A percentile compares a stretch with the other conserved stretches of the same genome.
These are phyloP conservation scores for Nicotiana tomentosiformis DNA, from an alignment of 257 asterid genomes.

Conservation along the genomic window DNA sequence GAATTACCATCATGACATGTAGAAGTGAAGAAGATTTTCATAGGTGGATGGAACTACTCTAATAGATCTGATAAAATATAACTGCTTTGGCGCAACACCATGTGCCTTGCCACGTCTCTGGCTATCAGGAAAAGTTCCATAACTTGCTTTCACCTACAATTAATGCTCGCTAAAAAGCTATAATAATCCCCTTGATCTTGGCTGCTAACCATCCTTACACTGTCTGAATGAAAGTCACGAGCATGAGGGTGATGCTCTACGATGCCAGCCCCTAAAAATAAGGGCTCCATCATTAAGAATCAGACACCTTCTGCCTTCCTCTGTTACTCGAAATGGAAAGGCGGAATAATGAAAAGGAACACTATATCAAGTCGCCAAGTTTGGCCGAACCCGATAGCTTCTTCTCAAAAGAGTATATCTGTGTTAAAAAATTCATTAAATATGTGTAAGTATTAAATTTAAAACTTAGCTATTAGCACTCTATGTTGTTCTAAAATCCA, in stretches of 20 bases:
- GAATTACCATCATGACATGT: neutral
- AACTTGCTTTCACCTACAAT: neutral
- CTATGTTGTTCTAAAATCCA: too few relatives aligned
- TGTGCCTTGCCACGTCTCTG: neutral
- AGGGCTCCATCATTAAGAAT: neutral
- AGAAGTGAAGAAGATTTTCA: neutral
- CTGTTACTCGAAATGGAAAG: neutral
- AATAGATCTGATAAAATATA: neutral
- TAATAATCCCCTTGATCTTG: neutral
- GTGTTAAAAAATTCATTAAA: too few relatives aligned
- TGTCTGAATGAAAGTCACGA: neutral
- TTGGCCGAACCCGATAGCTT: too few relatives aligned
- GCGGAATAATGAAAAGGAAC: neutral
- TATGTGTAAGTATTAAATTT: too few relatives aligned
- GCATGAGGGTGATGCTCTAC: neutral
- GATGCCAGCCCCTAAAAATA: neutral
- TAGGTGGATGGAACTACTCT: neutral
- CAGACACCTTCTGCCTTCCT: neutral
- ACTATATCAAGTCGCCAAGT: neutral
- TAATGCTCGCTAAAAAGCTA: neutral
- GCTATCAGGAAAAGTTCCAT: neutral
- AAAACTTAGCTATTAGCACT: too few relatives aligned
- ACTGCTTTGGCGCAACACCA: neutral
- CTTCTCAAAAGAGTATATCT: too few relatives aligned
- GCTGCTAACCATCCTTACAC: neutral